Conservation (phyloP, 257 asterid genomes). For the Nicotiana undulata region DNA sequence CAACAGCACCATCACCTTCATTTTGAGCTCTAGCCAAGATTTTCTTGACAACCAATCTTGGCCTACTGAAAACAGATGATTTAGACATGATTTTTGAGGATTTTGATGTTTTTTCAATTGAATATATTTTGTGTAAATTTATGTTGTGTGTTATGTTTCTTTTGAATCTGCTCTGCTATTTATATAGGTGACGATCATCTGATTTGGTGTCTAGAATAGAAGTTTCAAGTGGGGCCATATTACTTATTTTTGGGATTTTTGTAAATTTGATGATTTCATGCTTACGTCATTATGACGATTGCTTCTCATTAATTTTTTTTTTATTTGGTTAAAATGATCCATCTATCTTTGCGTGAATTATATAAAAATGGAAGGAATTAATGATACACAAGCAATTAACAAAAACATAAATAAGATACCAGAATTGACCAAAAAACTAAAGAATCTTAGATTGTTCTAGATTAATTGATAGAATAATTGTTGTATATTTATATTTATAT, state of each 20-base stretch:
- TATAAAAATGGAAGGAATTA: not conserved
- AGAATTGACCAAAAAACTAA: not conserved
- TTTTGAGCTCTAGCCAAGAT: constrained; percentile 59
- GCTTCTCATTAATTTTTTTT: not conserved
- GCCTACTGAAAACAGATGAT: constrained; percentile 30
- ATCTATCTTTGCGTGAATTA: not conserved
- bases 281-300: not conserved
- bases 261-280: not conserved
- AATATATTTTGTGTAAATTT: not conserved
- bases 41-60: constrained; percentile 67
- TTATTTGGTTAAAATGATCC: not conserved
- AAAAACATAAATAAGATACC: not conserved
- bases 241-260: not conserved
- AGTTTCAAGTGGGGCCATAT: not conserved
- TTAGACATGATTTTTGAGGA: not conserved
- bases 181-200: not conserved
- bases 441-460: not conserved
- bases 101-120: not conserved
- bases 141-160: not conserved
- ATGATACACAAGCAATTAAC: not conserved
- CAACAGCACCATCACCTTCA: constrained; percentile 79
- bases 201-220: not conserved
- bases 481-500: not conserved
- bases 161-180: not conserved
- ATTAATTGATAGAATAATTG: too few species aligned